Conservation (phyloP, 768 basidiomycete species). For the Suillus subalutaceus region DNA sequence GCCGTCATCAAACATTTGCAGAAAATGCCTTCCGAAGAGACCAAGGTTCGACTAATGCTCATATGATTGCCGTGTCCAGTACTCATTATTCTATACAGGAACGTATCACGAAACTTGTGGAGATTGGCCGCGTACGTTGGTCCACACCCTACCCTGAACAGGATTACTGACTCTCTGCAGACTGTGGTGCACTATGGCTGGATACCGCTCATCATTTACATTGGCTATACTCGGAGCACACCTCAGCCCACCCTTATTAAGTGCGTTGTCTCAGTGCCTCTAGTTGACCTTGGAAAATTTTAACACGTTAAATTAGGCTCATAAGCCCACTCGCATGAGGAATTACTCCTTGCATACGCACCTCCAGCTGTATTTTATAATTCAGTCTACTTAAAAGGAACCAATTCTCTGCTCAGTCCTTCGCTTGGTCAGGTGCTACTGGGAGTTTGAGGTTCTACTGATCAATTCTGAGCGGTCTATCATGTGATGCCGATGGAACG, state of each 20-base stretch:
- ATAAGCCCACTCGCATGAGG: conserved; percentile 90
- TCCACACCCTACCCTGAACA: conserved; percentile 6
- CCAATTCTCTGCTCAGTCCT: conserved; percentile 7
- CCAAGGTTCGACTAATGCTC: conserved; percentile 57
- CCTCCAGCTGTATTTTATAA: conserved; percentile 32
- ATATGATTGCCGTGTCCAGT: not conserved
- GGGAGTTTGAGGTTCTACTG: not conserved
- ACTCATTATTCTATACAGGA: conserved; percentile 50
- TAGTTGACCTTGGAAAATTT: conserved; percentile 10
- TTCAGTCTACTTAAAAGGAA: conserved; percentile 17
- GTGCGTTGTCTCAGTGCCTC: conserved; percentile 50
- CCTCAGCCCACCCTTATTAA: conserved; percentile 96
- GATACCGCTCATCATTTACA: conserved; percentile 96
- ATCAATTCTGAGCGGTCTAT: not conserved
- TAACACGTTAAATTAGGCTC: conserved; percentile 52
- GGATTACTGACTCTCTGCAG: conserved; percentile 41
- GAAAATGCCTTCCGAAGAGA: conserved; percentile 87
- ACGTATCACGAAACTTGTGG: conserved; percentile 79
- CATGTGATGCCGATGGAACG: not conserved
- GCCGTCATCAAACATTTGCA: conserved; percentile 12
- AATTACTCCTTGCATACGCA: conserved; percentile 13
- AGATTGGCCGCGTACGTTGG: conserved; percentile 73
- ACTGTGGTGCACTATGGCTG: conserved; percentile 92
- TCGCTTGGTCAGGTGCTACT: not conserved
- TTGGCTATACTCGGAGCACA: conserved; percentile 90